These are phyloP conservation scores for Heracleum sosnowskyi DNA, from an alignment of 129 eudicot species.

Conservation along the genomic window DNA sequence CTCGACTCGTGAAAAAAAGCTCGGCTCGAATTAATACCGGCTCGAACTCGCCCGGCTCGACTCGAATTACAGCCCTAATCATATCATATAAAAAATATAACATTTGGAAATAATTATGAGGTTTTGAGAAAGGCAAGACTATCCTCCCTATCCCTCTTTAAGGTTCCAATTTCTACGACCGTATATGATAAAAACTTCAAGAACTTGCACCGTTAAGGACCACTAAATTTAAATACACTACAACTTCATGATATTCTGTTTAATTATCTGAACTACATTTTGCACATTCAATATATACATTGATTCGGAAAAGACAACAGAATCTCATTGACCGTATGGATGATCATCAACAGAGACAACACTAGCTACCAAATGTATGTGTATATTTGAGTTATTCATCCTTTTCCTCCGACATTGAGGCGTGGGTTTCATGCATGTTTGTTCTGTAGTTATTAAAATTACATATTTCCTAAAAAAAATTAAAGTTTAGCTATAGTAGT, in stretches of 20 bases:
- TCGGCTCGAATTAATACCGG: too few relatives aligned
- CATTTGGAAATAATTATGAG: background rate
- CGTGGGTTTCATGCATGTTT: conserved; percentile 4
- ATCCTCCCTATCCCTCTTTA: background rate
- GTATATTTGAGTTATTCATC: background rate
- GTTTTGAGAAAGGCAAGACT: background rate
- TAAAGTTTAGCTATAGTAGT: background rate
- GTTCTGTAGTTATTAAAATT: background rate
- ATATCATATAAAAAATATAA: too few relatives aligned
- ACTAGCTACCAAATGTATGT: conserved; percentile 4
- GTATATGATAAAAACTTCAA: background rate
- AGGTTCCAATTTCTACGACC: background rate
- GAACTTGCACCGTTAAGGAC: conserved; percentile 7
- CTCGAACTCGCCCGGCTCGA: too few relatives aligned
- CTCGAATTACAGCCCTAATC: too few relatives aligned
- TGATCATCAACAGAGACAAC: conserved; percentile 5
- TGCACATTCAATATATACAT: background rate
- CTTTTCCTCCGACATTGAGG: conserved; percentile 7
- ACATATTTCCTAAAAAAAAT: background rate
- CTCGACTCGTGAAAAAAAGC: too few relatives aligned
- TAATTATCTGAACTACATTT: background rate
- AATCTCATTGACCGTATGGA: conserved; percentile 2
- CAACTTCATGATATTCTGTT: background rate
- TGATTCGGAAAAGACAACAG: conserved; percentile 1
- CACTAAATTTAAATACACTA: background rate